Conservation (phyloP, 2,329 filamentous ascomycete species). For the Alternaria atra region DNA sequence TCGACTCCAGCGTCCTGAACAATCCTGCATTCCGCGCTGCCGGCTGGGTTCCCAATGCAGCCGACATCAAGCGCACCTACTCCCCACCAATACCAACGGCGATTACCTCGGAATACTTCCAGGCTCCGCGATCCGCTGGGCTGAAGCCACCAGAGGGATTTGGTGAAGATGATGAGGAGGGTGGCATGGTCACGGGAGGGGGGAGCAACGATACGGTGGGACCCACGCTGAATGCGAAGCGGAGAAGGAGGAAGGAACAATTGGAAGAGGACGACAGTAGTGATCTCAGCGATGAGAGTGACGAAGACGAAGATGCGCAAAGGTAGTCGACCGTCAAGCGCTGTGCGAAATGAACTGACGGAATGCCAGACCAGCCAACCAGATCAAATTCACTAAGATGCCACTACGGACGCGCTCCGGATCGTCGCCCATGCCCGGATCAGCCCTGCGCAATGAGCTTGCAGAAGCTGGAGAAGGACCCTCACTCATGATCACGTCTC, state of each 20-base stretch:
- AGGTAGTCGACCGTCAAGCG: constrained; percentile 27
- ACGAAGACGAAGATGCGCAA: constrained; percentile 72
- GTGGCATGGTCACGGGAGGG: constrained; percentile 73
- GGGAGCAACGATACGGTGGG: constrained; percentile 73
- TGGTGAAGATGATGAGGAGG: constrained; percentile 76
- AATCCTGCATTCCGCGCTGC: constrained; percentile 83
- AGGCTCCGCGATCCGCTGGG: constrained; percentile 69
- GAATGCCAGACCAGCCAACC: constrained; percentile 71
- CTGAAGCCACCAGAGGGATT: constrained; percentile 63
- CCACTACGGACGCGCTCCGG: constrained; percentile 85
- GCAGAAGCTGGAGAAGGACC: constrained; percentile 59
- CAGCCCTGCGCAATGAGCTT: constrained; percentile 65
- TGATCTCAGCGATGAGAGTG: constrained; percentile 84
- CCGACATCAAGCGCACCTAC: constrained; percentile 82
- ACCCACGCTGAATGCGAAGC: constrained; percentile 69
- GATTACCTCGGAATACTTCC: constrained; percentile 84
- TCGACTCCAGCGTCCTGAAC: constrained; percentile 81
- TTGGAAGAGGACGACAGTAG: constrained; percentile 87
- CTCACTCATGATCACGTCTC: constrained; percentile 65
- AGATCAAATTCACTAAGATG: constrained; percentile 97
- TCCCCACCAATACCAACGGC: constrained; percentile 87
- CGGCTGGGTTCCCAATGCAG: constrained; percentile 78
- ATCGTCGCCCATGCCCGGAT: constrained; percentile 75
- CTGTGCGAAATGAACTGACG: constrained; percentile 6
- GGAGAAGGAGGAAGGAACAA: constrained; percentile 74